Evolutionary conservation across 352 stramenopile species (phyloP).

Genomic region (Pythium phragmiticola): DNA sequence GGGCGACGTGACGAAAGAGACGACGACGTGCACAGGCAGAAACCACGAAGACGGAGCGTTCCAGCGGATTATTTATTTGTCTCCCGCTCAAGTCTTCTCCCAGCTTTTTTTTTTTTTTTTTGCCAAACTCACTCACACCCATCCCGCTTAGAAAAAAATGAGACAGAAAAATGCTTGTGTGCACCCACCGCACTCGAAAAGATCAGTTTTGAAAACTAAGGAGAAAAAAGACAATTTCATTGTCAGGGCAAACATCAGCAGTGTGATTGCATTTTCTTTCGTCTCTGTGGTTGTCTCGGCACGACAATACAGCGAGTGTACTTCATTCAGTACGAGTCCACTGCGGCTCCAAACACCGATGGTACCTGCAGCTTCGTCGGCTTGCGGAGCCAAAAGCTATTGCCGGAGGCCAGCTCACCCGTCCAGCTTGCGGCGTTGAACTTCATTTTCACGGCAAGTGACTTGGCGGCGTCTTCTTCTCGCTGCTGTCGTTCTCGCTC

Average conservation of each 20-base stretch:
- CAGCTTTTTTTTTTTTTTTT: slow-evolving; percentile 23
- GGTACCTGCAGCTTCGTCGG: slow-evolving; percentile 56
- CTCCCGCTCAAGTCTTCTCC: slow-evolving; percentile 22
- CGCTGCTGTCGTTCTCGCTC: slow-evolving; percentile 53
- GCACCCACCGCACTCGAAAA: slow-evolving; percentile 11
- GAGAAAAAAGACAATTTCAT: slow-evolving; percentile 14
- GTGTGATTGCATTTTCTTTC: not conserved
- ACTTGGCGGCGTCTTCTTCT: slow-evolving; percentile 46
- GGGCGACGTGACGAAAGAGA: not conserved
- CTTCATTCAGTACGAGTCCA: slow-evolving; percentile 18
- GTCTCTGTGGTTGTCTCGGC: too few species aligned
- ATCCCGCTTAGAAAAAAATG: slow-evolving; percentile 18
- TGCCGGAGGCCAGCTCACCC: slow-evolving; percentile 42
- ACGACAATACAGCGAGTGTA: not conserved
- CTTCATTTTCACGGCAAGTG: slow-evolving; percentile 54
- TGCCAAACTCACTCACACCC: slow-evolving; percentile 7
- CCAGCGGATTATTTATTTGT: slow-evolving; percentile 33
- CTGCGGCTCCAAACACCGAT: slow-evolving; percentile 38
- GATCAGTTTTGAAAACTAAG: slow-evolving; percentile 25
- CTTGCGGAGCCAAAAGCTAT: slow-evolving; percentile 62
- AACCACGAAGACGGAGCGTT: slow-evolving; percentile 14
- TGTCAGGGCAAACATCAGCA: not conserved
- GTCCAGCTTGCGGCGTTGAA: slow-evolving; percentile 59
- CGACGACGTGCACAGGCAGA: not conserved
- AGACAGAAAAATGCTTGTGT: slow-evolving; percentile 12